Evolutionary conservation across 345 rosid genomes (phyloP).

Genomic region (Kandelia obovata): DNA sequence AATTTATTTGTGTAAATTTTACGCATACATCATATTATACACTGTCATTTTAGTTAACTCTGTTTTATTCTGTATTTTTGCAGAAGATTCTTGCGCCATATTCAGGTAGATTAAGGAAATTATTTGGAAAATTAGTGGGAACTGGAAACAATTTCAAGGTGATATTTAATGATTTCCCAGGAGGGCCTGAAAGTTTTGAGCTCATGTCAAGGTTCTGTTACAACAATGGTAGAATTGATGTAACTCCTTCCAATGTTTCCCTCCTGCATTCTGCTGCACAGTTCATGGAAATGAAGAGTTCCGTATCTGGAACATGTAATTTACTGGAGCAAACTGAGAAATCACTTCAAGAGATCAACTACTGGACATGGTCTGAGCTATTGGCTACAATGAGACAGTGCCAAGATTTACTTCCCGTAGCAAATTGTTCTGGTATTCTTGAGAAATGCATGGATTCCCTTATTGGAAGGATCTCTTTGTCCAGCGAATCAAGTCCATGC

Average conservation of each 20-base stretch:
- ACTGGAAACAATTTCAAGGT: conserved; percentile 50
- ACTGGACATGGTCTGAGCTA: conserved; percentile 83
- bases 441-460: conserved; percentile 59
- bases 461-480: conserved; percentile 46
- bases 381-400: conserved; percentile 63
- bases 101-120: conserved; percentile 58
- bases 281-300: conserved; percentile 64
- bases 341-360: conserved; percentile 55
- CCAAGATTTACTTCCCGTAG: conserved; percentile 40
- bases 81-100: conserved; percentile 65
- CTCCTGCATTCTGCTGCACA: conserved; percentile 62
- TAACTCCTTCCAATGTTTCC: conserved; percentile 53
- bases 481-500: conserved; percentile 66
- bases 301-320: conserved; percentile 31
- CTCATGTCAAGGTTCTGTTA: conserved; percentile 77
- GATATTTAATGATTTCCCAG: conserved; percentile 83
- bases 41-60: conserved; percentile 26
- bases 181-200: conserved; percentile 74
- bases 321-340: conserved; percentile 58
- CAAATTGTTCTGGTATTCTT: conserved; percentile 32
- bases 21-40: conserved; percentile 32
- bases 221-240: conserved; percentile 46
- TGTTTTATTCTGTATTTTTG: conserved; percentile 18
- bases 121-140: conserved; percentile 54
- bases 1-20: no score